A percentile compares a stretch with the other conserved stretches of the same genome.
phyloP scores from a whole-genome alignment of 306 rosid genomes.

The Hippophae gyantsensis region DNA sequence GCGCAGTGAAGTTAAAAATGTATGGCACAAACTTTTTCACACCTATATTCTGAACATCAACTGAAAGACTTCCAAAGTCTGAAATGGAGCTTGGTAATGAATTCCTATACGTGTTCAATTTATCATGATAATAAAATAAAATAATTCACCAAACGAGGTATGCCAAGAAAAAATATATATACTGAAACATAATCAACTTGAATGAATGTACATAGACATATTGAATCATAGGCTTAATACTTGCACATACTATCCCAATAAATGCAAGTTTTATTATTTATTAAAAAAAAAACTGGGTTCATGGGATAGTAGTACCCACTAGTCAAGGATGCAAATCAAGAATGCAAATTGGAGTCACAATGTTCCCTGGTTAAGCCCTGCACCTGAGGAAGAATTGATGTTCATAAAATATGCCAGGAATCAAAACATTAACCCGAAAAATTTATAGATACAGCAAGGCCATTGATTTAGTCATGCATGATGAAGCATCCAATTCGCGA shows the following conservation, averaged over 20 bases:
- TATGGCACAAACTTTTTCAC: too few species aligned
- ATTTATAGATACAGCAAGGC: conserved; percentile 61
- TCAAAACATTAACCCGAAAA: not conserved
- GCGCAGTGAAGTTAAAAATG: too few species aligned
- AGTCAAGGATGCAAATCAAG: conserved; percentile 9
- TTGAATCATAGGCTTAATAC: conserved; percentile 32
- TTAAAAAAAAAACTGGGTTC: not conserved
- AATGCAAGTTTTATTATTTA: not conserved
- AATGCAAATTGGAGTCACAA: not conserved
- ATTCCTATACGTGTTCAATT: too few species aligned
- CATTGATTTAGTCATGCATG: conserved; percentile 77
- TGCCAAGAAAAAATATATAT: conserved; percentile 17
- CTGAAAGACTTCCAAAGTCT: too few species aligned
- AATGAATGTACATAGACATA: conserved; percentile 42
- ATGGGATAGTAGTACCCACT: conserved; percentile 17
- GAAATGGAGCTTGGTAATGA: too few species aligned
- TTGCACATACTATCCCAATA: conserved; percentile 17
- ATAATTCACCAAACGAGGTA: conserved; percentile 5
- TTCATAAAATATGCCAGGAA: not conserved
- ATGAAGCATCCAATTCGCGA: conserved; percentile 87
- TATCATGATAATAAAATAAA: conserved; percentile 1
- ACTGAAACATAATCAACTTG: conserved; percentile 28
- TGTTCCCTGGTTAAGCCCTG: conserved; percentile 10
- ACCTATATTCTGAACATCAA: too few species aligned
- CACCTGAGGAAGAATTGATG: conserved; percentile 12